Base-by-base conservation (phyloP, 164 flowering plant genomes). In the Aristolochia californica region DNA sequence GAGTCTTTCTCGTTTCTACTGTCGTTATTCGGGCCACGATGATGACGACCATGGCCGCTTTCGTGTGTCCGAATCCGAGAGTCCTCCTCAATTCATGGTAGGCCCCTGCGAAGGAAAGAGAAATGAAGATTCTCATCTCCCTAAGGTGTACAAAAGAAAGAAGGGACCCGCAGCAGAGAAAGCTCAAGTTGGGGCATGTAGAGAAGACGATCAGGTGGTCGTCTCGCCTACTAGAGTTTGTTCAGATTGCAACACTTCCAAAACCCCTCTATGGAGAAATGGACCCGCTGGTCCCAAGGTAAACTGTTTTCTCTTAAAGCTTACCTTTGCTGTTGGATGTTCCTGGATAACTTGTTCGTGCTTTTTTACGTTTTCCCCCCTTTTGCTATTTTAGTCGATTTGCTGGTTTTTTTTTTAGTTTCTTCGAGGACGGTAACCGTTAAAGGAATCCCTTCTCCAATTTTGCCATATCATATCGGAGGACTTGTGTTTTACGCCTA, bases 261-360 rank as follows among this genome's bases (percentile, higher is more conserved):
- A 59, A 27, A 68, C 71, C 0, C 71, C 71, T 45, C 63, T 68
- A 12, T 68, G 71, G 71, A 53, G 71, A 43, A 68, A 67, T 21
- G 71, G 71, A 9, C 71, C 71, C n/a, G 30, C 53, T 62, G 93
- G 93, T 14, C 93, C 93, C 48, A 86, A 83, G 89, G 89, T 83
- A 74, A 54, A 20, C 53, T 18, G 30, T n/a, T 15, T 4, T 44
- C 57, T 43, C 13, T 58, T 5, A 50, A 61, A 77, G 47, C 72
- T 82, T 38, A 20, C 0, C 0, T 22, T 8, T 18, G 0, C 5
- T 20, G 27, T n/a, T n/a, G n/a, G 7, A 2, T 18, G 27, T 51
- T 21, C 24, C 20, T 51, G 40, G 40, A 34, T 34, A 34, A 8
- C 4, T 34, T 7, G 10, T 34, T 34, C 40, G 40, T 12, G 7